Evolutionary conservation across 129 eudicot genomes (phyloP).

Genomic region (Lactuca sativa): DNA sequence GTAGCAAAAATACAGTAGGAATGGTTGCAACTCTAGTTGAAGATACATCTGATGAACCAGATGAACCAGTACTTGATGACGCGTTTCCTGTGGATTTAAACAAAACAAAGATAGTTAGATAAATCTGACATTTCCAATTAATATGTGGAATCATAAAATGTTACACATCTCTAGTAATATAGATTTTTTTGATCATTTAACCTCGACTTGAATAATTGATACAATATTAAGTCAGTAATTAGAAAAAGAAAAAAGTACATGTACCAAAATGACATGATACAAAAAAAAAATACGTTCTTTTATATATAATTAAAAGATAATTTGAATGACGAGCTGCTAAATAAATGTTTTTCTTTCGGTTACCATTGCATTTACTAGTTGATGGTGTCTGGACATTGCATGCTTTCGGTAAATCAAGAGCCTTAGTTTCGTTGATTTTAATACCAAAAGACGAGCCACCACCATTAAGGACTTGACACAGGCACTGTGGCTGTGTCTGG

Average conservation of each 20-base stretch:
- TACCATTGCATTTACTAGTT: conserved; percentile 31
- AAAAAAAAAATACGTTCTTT: background rate
- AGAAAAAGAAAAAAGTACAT: background rate
- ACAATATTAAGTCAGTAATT: too few species aligned
- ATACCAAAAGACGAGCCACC: conserved; percentile 17
- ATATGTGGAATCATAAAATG: too few species aligned
- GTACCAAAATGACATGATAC: background rate
- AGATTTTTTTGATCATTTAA: too few species aligned
- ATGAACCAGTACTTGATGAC: conserved; percentile 52
- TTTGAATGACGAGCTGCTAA: background rate
- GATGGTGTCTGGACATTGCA: conserved; percentile 33
- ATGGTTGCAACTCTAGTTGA: conserved; percentile 41
- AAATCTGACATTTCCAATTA: too few species aligned
- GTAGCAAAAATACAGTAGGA: conserved; percentile 32
- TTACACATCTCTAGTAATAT: too few species aligned
- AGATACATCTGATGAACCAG: conserved; percentile 56
- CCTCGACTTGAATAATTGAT: too few species aligned
- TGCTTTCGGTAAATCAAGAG: conserved; percentile 28
- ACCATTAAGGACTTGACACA: conserved; percentile 2
- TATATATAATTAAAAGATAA: background rate
- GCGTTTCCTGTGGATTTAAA: conserved; percentile 26
- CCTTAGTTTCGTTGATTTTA: conserved; percentile 25
- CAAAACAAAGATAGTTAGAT: conserved; percentile 7
- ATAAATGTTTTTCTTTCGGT: background rate
- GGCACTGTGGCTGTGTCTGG: conserved; percentile 27